phyloP scores from a whole-genome alignment of 1,284 basidiomycete genomes.

The Tilletia horrida region DNA sequence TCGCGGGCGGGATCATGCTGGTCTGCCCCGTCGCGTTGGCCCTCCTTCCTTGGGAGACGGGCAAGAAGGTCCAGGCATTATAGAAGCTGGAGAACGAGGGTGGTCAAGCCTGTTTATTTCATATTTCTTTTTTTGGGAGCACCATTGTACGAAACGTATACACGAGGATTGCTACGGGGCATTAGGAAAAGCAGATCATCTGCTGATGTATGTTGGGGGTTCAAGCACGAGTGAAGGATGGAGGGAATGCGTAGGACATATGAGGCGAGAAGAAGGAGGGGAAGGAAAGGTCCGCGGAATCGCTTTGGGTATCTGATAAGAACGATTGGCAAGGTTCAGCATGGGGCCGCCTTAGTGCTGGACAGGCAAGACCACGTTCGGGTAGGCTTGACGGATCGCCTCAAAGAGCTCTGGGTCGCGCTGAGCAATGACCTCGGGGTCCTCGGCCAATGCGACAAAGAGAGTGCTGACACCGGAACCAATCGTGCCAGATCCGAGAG shows the following conservation, averaged over 20 bases:
- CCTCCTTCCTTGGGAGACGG: constrained; percentile 40
- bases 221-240: too few relatives aligned
- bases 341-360: background rate
- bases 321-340: too few relatives aligned
- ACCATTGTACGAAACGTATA: too few relatives aligned
- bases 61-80: constrained; percentile 18
- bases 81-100: background rate
- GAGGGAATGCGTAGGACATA: background rate
- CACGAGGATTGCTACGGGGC: too few relatives aligned
- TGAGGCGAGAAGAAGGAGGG: background rate
- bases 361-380: constrained; percentile 53
- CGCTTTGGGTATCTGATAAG: too few relatives aligned
- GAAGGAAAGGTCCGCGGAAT: too few relatives aligned
- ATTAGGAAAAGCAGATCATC: background rate
- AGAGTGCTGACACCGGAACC: constrained; percentile 52
- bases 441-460: constrained; percentile 54
- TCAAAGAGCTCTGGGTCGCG: constrained; percentile 42
- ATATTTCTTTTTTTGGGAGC: too few relatives aligned
- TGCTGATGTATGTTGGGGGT: too few relatives aligned
- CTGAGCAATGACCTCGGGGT: constrained; percentile 38
- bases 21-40: constrained; percentile 38
- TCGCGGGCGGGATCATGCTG: constrained; percentile 38
- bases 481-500: constrained; percentile 51
- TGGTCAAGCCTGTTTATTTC: too few relatives aligned
- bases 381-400: constrained; percentile 48